A percentile compares a stretch with the other conserved stretches of the same genome.
These are phyloP conservation scores for Microthyrium microscopicum DNA, from an alignment of 2,329 filamentous ascomycete species.

Conservation along the genomic window DNA sequence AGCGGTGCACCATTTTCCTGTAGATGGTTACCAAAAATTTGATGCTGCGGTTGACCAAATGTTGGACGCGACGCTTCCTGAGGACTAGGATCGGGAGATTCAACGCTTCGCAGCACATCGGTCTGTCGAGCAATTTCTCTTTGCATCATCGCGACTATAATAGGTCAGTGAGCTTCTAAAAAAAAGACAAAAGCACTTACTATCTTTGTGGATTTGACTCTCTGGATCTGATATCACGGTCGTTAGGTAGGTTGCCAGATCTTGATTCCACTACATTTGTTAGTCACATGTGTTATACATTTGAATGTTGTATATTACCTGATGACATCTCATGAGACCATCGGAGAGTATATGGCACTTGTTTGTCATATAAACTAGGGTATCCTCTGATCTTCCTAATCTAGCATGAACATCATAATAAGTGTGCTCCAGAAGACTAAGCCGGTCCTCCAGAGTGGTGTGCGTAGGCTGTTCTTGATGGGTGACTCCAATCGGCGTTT, in stretches of 20 bases:
- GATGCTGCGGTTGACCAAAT: constrained; percentile 31
- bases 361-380: constrained; percentile 57
- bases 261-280: constrained; percentile 58
- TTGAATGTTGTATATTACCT: constrained; percentile 25
- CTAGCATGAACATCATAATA: constrained; percentile 65
- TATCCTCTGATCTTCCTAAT: constrained; percentile 70
- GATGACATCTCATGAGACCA: constrained; percentile 55
- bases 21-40: constrained; percentile 25
- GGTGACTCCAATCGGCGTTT: constrained; percentile 51
- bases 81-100: too few species aligned
- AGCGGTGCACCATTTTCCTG: constrained; percentile 48
- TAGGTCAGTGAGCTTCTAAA: constrained; percentile 14
- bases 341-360: constrained; percentile 74
- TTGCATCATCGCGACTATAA: constrained; percentile 38
- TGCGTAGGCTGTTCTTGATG: constrained; percentile 63
- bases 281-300: constrained; percentile 9
- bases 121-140: constrained; percentile 45
- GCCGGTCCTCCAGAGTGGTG: constrained; percentile 62
- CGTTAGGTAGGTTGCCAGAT: constrained; percentile 60
- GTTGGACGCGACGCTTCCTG: constrained; percentile 46
- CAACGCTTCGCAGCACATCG: constrained; percentile 38
- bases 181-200: constrained; percentile 35
- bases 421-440: constrained; percentile 62
- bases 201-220: constrained; percentile 62
- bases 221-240: constrained; percentile 60